Evolutionary conservation across 768 basidiomycete genomes (phyloP).

Genomic region (Pleurotus platypus): DNA sequence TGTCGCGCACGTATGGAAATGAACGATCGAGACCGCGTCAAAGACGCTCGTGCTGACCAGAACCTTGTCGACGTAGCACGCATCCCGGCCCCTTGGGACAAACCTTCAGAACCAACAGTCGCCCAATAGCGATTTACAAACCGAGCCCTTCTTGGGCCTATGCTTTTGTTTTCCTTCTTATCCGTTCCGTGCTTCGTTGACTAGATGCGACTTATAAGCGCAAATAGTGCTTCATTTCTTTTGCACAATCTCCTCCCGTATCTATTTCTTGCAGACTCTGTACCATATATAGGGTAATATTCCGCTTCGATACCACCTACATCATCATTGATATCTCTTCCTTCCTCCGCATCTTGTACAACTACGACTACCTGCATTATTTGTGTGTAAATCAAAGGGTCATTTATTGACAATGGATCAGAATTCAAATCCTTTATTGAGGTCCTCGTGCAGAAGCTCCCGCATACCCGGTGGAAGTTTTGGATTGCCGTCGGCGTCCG

Average conservation of each 20-base stretch:
- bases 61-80: constrained; percentile 74
- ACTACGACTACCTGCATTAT: no score
- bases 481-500: constrained; percentile 48
- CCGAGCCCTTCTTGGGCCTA: not conserved
- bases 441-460: constrained; percentile 77
- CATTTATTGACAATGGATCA: constrained; percentile 23
- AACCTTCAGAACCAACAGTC: constrained; percentile 25
- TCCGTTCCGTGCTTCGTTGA: no score
- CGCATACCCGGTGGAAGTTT: constrained; percentile 89
- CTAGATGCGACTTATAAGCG: no score
- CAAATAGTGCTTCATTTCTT: not conserved
- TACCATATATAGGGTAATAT: constrained; percentile 6
- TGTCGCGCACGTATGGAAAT: constrained; percentile 76
- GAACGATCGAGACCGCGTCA: constrained; percentile 68
- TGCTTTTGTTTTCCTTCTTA: constrained; percentile 6
- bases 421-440: constrained; percentile 85
- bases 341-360: no score
- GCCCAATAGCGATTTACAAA: not conserved
- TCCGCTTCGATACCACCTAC: not conserved
- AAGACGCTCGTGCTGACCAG: constrained; percentile 75
- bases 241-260: not conserved
- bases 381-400: no score
- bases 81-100: constrained; percentile 71
- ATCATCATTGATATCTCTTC: not conserved
- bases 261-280: constrained; percentile 1